Base-by-base conservation (phyloP, 257 asterid genomes). In the Solanum boliviense region DNA sequence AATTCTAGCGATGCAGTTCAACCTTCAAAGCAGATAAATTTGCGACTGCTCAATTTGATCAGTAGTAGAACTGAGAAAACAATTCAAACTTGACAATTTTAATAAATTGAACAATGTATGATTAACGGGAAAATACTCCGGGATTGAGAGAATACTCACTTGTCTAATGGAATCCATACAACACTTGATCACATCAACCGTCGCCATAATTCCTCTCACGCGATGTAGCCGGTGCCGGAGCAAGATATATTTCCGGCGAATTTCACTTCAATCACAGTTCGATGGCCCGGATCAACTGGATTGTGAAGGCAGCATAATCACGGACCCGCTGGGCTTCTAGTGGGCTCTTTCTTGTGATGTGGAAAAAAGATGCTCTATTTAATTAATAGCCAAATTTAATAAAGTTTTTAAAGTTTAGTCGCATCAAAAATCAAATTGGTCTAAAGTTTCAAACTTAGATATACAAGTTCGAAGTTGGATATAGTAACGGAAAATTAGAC, bases 81-180 rank as follows among this genome's bases (percentile, higher is more conserved):
- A 67, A 62, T 62, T n/a, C 25, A 62, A 62, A n/a, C 15, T 62
- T 65, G 21, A 68, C 65, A 4, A 85, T 4, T 9, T 27, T 27
- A 70, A n/a, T n/a, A 71, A 18, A 25, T 78, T 2, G 16, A 83
- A 48, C 20, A 13, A n/a, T 48, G 68, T 7, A 4, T 2, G 48
- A 38, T 25, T 18, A 4, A 70, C 38, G 75, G n/a, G 13, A 20
- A 56, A 56, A 20, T 56, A 56, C 65, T 56, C 65, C 65, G 65
- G 65, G 9, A 20, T 20, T 56, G 65, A 34, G 23, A 72, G 8
- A 65, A 62, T 16, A 83, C 62, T 90, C 84, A 96, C 99, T 87
- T 95, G 98, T 92, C 95, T 85, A 88, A 97, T 96, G 87, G 99
- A 94, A 86, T 97, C 99, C 84, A 91, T 92, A 91, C 99, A 96